A percentile compares a stretch with the other conserved stretches of the same genome.
These are phyloP conservation scores for Euphorbia corollata DNA, from an alignment of 441 rosid species.

Conservation along the genomic window DNA sequence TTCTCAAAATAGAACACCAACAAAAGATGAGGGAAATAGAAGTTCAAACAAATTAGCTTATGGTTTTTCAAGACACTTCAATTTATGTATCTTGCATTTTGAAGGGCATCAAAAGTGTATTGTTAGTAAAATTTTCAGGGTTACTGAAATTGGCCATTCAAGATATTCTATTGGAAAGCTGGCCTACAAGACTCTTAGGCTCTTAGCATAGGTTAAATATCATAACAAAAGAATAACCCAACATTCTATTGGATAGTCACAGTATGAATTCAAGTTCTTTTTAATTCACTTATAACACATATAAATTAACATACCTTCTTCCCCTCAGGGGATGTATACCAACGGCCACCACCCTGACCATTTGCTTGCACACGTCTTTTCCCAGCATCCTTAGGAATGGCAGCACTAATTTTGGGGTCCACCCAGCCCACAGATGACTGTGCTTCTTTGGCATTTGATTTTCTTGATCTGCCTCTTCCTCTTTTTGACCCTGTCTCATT, in stretches of 20 bases:
- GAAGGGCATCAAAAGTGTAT: neutral
- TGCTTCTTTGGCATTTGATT: constrained; percentile 29
- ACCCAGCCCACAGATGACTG: constrained; percentile 47
- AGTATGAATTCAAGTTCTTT: neutral
- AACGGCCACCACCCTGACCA: constrained; percentile 60
- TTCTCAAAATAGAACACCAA: neutral
- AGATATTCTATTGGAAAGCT: neutral
- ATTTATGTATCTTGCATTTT: neutral
- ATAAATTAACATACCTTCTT: constrained; percentile 46
- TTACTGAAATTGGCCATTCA: neutral
- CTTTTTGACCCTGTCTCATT: constrained; percentile 33
- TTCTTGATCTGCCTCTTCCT: constrained; percentile 38
- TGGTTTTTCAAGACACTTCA: neutral
- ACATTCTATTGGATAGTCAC: neutral
- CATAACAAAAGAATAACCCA: neutral
- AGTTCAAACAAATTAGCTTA: neutral
- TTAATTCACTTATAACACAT: constrained; percentile 3
- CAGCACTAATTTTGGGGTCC: constrained; percentile 40
- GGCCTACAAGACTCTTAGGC: neutral
- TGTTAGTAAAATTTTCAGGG: neutral
- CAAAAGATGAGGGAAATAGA: neutral
- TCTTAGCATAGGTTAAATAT: neutral
- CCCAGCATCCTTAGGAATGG: constrained; percentile 59
- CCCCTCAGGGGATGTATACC: constrained; percentile 80
- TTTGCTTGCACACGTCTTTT: constrained; percentile 68